Base-by-base conservation (phyloP, 306 rosid genomes). In the Rosa persica region DNA sequence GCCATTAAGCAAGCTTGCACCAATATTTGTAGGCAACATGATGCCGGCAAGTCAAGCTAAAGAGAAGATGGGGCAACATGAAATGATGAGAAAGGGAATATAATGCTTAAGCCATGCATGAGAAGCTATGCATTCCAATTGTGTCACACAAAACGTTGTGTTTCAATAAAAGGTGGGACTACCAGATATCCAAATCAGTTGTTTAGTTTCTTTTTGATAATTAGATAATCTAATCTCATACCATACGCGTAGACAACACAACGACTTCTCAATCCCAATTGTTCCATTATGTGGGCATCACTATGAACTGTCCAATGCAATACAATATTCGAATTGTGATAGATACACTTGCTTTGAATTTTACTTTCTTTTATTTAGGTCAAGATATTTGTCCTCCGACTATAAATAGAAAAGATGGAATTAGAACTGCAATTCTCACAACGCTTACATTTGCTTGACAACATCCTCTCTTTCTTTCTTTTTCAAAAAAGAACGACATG, bases 21-120 rank as follows among this genome's bases (percentile, higher is more conserved):
- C 48, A 39, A 30, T 51, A 30, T 62, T 62, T 13, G 68, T 38
- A 22, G 49, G 77, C 66, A 52, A 57, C 52, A 74, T 58, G 16
- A 40, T 57, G 77, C 19, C 68, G 52, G 25, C 3, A 19, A 46
- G 48, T 75, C 68, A 75, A 80, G 54, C 61, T 73, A 65, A 52
- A 27, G 69, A 74, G 43, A 64, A 60, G 38, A 60, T 5, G 17
- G 16, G 25, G 52, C 51, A 40, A 51, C 69, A 44, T 12, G 11
- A 1, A 65, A 44, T 19, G 57, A 23, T 30, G 48, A 80, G 30
- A 43, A 25, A 67, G 23, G 23, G 34, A 52, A 34, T 27, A 23
- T 27, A 17, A 72, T 17, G 64, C 19, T 34, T 20, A 25, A 13
- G 40, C n/a, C 9, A 6, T 13, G 19, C 55, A 17, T 62, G 58